Evolutionary conservation across 495 filamentous ascomycete genomes (phyloP).

Genomic region (Neurospora discreta): DNA sequence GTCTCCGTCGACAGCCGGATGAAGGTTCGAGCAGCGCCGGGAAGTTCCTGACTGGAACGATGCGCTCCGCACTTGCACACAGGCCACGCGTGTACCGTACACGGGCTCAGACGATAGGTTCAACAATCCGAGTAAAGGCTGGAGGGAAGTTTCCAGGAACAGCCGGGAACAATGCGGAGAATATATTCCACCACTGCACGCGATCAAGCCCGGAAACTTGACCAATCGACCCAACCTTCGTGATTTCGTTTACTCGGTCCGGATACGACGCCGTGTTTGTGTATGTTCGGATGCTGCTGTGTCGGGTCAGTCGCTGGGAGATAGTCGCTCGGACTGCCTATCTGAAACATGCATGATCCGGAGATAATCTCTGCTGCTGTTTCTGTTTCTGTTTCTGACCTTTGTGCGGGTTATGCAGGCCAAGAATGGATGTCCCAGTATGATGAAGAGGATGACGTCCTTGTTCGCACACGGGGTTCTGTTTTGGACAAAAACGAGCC

Average conservation of each 20-base stretch:
- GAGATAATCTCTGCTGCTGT: neutral
- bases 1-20: neutral
- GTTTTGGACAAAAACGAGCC: neutral
- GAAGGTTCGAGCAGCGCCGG: neutral
- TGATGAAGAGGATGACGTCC: neutral
- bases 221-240: neutral
- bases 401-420: neutral
- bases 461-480: neutral
- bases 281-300: neutral
- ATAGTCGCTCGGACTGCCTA: neutral
- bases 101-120: neutral
- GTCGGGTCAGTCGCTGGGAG: neutral
- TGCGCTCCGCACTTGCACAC: neutral
- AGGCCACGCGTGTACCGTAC: neutral
- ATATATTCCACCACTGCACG: neutral
- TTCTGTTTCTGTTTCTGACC: neutral
- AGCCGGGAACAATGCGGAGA: neutral
- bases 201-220: neutral
- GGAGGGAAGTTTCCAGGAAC: neutral
- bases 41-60: neutral
- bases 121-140: neutral
- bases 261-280: neutral
- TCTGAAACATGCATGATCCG: neutral
- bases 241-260: neutral
- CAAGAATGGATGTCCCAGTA: neutral